Evolutionary conservation across 352 stramenopile genomes (phyloP).

Genomic region (Phytophthora aleatoria): DNA sequence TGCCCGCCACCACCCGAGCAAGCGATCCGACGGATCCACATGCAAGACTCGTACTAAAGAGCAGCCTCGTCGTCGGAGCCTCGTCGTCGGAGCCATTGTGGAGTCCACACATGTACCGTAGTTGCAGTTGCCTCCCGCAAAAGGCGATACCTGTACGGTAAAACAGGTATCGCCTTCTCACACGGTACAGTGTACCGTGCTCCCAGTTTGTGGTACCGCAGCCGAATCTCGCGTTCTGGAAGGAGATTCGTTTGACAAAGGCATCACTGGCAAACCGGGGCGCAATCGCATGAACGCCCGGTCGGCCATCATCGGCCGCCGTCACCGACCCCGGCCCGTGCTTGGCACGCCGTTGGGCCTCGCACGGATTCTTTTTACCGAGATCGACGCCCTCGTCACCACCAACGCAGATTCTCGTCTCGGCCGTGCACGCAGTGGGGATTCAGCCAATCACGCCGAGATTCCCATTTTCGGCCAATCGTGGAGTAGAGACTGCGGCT

Average conservation of each 20-base stretch:
- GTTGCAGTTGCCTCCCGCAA: constrained; percentile 8
- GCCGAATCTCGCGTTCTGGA: constrained; percentile 11
- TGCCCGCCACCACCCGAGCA: not conserved
- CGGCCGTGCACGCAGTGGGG: constrained; percentile 9
- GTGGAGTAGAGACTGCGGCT: not conserved
- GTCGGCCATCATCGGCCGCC: not conserved
- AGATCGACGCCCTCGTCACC: constrained; percentile 8
- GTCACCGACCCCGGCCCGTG: constrained; percentile 17
- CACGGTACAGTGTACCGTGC: not conserved
- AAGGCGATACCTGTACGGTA: not conserved
- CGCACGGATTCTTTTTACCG: constrained; percentile 26
- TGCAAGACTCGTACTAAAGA: not conserved
- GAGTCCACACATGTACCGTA: not conserved
- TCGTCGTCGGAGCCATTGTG: not conserved
- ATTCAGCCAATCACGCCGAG: constrained; percentile 21
- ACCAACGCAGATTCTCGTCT: constrained; percentile 26
- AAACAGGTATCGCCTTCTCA: not conserved
- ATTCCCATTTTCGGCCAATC: constrained; percentile 23
- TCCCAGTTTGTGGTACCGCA: constrained; percentile 5
- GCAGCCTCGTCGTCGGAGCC: not conserved
- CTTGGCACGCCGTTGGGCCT: constrained; percentile 17
- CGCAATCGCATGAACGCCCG: too few relatives aligned
- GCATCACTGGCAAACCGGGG: not conserved
- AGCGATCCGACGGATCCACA: constrained; percentile 7
- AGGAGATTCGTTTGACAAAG: constrained; percentile 25